Evolutionary conservation across 2,329 filamentous ascomycete genomes (phyloP), one percentile per base, ranked within the genome.

Genomic region (Beauveria sp.): DNA sequence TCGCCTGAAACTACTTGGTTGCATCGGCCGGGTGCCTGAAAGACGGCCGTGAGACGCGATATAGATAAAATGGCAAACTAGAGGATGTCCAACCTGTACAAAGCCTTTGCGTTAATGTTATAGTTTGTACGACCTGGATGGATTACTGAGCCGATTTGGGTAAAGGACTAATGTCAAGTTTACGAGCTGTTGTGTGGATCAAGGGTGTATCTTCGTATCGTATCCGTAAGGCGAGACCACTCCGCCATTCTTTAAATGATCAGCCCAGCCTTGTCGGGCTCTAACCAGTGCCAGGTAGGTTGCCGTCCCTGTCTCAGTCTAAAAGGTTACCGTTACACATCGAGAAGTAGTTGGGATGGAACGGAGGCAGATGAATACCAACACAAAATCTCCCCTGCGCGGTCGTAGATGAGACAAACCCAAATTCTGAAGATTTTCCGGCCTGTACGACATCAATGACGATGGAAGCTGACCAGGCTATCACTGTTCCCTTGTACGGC

Each of bases 141-240:
- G 44, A 26, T 28, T 30, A 9, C 37, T 58, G 46, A 30, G 34
- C 37, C 34, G 10, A 58, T 51, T 41, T 28, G 3, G 46, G 53
- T 9, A 46, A 34, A 22, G 16, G 26, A 18, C 46, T 16, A 28
- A 37, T 16, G 20, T 40, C 16, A 43, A 41, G 5, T 20, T 44
- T 52, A 59, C 59, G 51, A 61, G 41, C 22, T 48, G 34, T 41
- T 48, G 44, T 26, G 50, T 50, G 51, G 51, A 55, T 43, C 50
- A n/a, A 26, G 18, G 18, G n/a, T 50, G 52, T 52, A 48, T 40
- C 43, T 55, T 61, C 59, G 59, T 61, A 55, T 61, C 41, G 46
- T 14, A 37, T 37, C 34, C 34, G 34, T 48, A 9, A 43, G 28
- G 28, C 30, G 20, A 50, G 34, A 24, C 51, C 22, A 20, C 20